Evolutionary conservation across 1,139 yeast genomes (phyloP).

Genomic region (Debaryomyces robertsiae): DNA sequence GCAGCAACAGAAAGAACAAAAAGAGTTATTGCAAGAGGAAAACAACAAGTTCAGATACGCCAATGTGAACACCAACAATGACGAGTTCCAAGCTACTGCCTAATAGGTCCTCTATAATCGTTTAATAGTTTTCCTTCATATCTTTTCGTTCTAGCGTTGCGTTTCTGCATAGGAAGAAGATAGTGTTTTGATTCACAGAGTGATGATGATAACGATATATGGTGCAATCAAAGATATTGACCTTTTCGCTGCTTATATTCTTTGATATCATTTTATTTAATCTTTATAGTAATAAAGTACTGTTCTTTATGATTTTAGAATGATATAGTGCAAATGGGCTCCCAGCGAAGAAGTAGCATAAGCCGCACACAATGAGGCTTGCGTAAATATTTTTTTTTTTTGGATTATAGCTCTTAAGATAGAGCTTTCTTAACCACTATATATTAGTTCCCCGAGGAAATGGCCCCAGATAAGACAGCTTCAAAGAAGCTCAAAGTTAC

Average conservation of each 20-base stretch:
- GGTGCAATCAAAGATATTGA: not conserved
- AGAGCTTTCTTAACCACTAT: too few relatives aligned
- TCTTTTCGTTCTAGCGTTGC: slow-evolving; percentile 15
- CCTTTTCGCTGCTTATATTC: too few relatives aligned
- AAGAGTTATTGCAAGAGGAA: slow-evolving; percentile 38
- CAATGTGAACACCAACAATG: slow-evolving; percentile 48
- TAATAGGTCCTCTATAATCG: slow-evolving; percentile 13
- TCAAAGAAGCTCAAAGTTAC: slow-evolving; percentile 41
- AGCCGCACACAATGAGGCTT: slow-evolving; percentile 1
- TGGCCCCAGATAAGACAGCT: not conserved
- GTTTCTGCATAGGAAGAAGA: slow-evolving; percentile 8
- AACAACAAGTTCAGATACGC: slow-evolving; percentile 50
- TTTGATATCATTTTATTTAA: slow-evolving; percentile 2
- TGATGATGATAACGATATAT: slow-evolving; percentile 10
- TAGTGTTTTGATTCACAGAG: slow-evolving; percentile 8
- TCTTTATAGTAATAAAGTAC: slow-evolving; percentile 2
- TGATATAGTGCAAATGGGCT: not conserved
- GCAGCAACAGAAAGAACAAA: slow-evolving; percentile 36
- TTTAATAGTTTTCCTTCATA: slow-evolving; percentile 8
- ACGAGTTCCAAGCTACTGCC: slow-evolving; percentile 46
- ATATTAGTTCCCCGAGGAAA: not conserved
- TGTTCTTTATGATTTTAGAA: slow-evolving; percentile 6
- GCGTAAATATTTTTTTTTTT: not conserved
- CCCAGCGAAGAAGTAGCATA: too few relatives aligned
- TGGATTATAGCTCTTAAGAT: not conserved